Base-by-base conservation (phyloP, 2,329 filamentous ascomycete species). In the Colletotrichum liriopes region DNA sequence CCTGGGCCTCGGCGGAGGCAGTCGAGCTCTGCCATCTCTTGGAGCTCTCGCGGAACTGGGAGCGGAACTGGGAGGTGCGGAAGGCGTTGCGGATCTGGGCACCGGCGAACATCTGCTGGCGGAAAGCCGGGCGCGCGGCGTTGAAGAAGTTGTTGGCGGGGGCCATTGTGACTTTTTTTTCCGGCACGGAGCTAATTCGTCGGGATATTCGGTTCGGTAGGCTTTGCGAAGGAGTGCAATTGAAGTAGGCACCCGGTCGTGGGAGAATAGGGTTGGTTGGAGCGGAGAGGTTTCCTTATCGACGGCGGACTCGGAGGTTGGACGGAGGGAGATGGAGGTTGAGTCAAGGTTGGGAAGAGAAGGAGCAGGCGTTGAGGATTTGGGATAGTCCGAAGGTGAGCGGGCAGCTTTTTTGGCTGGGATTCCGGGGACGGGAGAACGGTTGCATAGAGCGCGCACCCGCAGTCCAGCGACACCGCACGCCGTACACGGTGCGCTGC, bases 1-100 rank as follows among this genome's bases (percentile, higher is more conserved):
- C 77, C 76, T 84, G 78, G 71, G 83, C 81, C 76, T 84, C 84
- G 63, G 81, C 82, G 63, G 83, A 83, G 74, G 87, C 85, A 52
- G 91, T 86, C 55, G 92, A 92, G 83, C 91, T 94, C 84, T 94
- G 91, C 83, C 90, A 94, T 81, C 94, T 90, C 79, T 90, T 90
- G 76, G 73, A 74, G 61, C 81, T 78, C 72, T 78, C 79, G 73
- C 81, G 80, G 80, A 84, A 82, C 76, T 83, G 82, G 76, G 82
- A 79, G 74, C 83, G 83, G 79, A 85, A 84, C 77, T 76, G 75
- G 74, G 82, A 79, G 59, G 81, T 74, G 74, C 83, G 84, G 86
- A 89, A 88, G 84, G 88, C 81, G 83, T 87, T 82, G 77, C 87
- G 86, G 82, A 88, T 84, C 82, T 88, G 86, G 81, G 85, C 78